Conservation (phyloP, 1,139 yeast genomes). For the Pichia sp. region DNA sequence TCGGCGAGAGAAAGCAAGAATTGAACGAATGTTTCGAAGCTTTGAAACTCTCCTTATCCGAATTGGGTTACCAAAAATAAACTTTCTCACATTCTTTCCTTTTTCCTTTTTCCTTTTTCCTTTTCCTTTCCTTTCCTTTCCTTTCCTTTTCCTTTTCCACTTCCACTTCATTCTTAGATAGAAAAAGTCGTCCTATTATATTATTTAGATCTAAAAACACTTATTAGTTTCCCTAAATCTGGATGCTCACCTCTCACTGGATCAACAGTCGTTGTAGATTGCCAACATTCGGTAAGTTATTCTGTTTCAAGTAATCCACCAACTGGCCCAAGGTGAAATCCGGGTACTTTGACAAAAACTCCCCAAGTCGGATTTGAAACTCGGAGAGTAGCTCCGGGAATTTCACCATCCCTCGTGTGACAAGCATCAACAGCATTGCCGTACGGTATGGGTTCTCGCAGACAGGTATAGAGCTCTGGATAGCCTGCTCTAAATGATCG, state of each 20-base stretch:
- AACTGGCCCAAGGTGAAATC: constrained; percentile 16
- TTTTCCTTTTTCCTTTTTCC: too few relatives aligned
- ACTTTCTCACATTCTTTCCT: not conserved
- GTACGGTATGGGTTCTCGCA: constrained; percentile 15
- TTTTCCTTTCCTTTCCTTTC: too few relatives aligned
- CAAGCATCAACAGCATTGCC: constrained; percentile 7
- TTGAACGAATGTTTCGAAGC: constrained; percentile 38
- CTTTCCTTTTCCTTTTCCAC: too few relatives aligned
- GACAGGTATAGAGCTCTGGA: constrained; percentile 10
- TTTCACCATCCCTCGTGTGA: constrained; percentile 12
- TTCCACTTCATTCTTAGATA: not conserved
- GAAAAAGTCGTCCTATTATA: not conserved
- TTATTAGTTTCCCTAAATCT: too few relatives aligned
- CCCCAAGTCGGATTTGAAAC: constrained; percentile 8
- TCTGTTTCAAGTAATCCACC: constrained; percentile 8
- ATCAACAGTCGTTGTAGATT: not conserved
- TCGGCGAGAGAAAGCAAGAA: constrained; percentile 41
- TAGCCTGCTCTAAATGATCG: constrained; percentile 13
- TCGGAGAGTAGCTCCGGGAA: constrained; percentile 8
- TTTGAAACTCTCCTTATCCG: constrained; percentile 37
- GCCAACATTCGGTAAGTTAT: constrained; percentile 10
- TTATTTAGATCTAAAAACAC: not conserved
- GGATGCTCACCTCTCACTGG: not conserved
- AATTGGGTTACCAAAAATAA: constrained; percentile 37
- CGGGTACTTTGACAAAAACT: constrained; percentile 13